These are phyloP conservation scores for Scutellaria minor DNA, from an alignment of 257 asterid genomes.

Conservation along the genomic window DNA sequence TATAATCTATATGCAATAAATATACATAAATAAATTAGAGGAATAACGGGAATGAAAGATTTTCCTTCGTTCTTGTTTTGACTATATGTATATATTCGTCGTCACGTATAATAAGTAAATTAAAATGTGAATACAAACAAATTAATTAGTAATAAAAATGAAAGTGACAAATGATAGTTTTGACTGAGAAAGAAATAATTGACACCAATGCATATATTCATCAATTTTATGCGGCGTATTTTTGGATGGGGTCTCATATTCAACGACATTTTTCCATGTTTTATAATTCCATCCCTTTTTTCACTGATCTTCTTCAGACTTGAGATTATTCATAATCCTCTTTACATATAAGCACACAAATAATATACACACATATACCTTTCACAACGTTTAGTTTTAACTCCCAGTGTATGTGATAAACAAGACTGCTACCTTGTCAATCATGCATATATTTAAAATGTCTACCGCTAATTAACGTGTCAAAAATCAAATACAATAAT, in stretches of 20 bases:
- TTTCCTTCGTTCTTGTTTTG: conserved; percentile 41
- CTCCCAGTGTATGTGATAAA: too few relatives aligned
- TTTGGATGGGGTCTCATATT: conserved; percentile 60
- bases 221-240: conserved; percentile 56
- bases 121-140: neutral
- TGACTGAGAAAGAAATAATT: conserved; percentile 39
- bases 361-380: too few relatives aligned
- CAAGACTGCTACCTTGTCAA: too few relatives aligned
- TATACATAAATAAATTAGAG: conserved; percentile 1
- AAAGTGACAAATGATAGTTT: conserved; percentile 25
- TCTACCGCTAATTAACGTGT: too few relatives aligned
- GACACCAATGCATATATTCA: conserved; percentile 56
- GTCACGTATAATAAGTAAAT: conserved; percentile 22
- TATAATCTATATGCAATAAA: conserved; percentile 17
- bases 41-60: conserved; percentile 32
- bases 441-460: too few relatives aligned
- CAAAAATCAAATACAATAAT: too few relatives aligned
- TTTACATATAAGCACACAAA: too few relatives aligned
- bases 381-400: too few relatives aligned
- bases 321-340: too few relatives aligned
- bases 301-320: neutral
- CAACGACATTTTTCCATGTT: conserved; percentile 67
- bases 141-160: conserved; percentile 12
- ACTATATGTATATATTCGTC: conserved; percentile 28
- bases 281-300: conserved; percentile 25